Base-by-base conservation (phyloP, 2,329 filamentous ascomycete genomes). In the Clarireedia homoeocarpa region DNA sequence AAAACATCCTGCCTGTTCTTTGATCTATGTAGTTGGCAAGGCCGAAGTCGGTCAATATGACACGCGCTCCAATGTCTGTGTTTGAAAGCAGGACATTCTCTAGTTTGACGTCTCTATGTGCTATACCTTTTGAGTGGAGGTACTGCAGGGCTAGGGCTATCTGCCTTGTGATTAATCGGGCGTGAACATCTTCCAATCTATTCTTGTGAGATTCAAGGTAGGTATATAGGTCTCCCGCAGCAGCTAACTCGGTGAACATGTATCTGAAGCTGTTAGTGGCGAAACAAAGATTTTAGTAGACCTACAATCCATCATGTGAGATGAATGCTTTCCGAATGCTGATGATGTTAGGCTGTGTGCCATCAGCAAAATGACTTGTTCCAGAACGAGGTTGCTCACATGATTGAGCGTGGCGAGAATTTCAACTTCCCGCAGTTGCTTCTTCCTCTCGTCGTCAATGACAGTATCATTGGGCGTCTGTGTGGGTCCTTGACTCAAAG, bases 211-310 rank as follows among this genome's bases (percentile, higher is more conserved):
- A 58, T 26, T 64, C 59, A 26, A 69, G 52, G 47, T 67, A 69
- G 3, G 67, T 67, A 46, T 63, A 68, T 2, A 70, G 58, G 45
- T 70, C 68, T 40, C 68, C 68, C 40, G 60, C 81, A 75, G 4
- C 75, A 72, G 81, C 81, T 38, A 84, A 71, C 51, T 83, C 79
- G 1, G 75, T 79, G 57, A 84, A 82, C 0, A 77, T 76, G 57
- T 79, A 82, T 36, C 77, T 80, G 38, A 23, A 17, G 7, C 30
- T 24, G 60, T 63, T 34, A 57, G 40, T 10, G 17, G 27, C 20
- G 58, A 36, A 61, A 9, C 30, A 45, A 30, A 20, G 12, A 38
- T 10, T 27, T 4, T 17, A 17, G 6, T 20, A n/a, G 39, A 64
- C 74, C 58, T 63, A 82, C 73, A 82, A 63, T 15, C 71, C 75